Evolutionary conservation across 163 green algal species (phyloP).

Genomic region (Scenedesmus sp.): DNA sequence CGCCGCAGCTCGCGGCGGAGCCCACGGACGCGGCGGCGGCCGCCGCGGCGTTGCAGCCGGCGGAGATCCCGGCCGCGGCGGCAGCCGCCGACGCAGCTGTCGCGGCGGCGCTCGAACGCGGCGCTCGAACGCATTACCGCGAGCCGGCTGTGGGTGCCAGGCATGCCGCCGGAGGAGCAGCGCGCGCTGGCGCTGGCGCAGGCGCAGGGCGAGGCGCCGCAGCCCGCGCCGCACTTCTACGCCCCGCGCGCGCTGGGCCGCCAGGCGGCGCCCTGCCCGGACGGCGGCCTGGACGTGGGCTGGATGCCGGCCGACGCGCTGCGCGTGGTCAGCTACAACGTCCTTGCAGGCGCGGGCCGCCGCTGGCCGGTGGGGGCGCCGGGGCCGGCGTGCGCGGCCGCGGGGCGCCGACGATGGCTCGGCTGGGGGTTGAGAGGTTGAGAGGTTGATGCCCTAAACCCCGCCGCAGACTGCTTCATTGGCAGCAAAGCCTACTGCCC

Average conservation of each 20-base stretch:
- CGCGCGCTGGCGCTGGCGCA: not conserved
- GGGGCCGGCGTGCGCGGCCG: too few species aligned
- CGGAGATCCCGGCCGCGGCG: too few species aligned
- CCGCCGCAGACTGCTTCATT: not conserved
- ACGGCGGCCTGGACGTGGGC: slow-evolving; percentile 8
- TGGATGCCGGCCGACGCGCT: slow-evolving; percentile 15
- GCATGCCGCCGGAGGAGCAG: not conserved
- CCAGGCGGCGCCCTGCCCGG: slow-evolving; percentile 3
- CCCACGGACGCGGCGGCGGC: too few species aligned
- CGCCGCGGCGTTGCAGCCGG: too few species aligned
- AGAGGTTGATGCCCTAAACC: not conserved
- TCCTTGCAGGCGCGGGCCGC: slow-evolving; percentile 27
- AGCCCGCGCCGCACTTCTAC: not conserved
- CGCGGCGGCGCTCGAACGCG: not conserved
- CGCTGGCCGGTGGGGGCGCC: too few species aligned
- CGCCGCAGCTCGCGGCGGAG: too few species aligned
- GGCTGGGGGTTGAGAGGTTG: not conserved
- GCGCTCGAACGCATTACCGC: not conserved
- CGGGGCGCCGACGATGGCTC: too few species aligned
- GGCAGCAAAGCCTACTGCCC: slow-evolving; percentile 28
- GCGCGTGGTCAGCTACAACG: slow-evolving; percentile 26
- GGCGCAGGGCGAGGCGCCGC: not conserved
- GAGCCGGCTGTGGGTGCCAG: slow-evolving; percentile 8
- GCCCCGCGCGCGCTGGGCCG: too few species aligned
- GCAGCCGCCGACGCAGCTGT: not conserved